Evolutionary conservation across 257 asterid species (phyloP).

Genomic region (Penstemon newberryi): DNA sequence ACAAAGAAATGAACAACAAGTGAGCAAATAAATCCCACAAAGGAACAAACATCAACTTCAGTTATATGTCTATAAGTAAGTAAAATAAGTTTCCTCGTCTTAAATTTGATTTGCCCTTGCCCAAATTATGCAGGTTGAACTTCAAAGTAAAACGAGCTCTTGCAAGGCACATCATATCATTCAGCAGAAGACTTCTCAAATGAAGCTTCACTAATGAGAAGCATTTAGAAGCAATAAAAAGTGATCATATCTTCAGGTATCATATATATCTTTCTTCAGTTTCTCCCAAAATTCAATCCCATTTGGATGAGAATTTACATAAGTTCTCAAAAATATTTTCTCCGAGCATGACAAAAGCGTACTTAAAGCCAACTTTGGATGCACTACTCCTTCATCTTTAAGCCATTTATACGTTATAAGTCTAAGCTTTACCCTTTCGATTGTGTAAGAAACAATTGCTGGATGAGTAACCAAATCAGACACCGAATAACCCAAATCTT

Average conservation of each 20-base stretch:
- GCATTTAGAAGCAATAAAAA: conserved; percentile 10
- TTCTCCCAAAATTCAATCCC: conserved; percentile 58
- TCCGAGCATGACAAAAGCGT: conserved; percentile 63
- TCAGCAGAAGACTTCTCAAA: background rate
- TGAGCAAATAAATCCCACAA: conserved; percentile 6
- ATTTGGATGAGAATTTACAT: conserved; percentile 56
- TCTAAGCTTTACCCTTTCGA: conserved; percentile 45
- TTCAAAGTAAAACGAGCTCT: background rate
- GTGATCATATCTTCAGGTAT: conserved; percentile 19
- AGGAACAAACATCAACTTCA: background rate
- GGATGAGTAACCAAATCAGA: conserved; percentile 43
- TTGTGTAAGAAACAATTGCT: conserved; percentile 39
- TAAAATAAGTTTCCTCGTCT: conserved; percentile 27
- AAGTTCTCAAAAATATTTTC: conserved; percentile 36
- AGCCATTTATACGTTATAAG: conserved; percentile 70
- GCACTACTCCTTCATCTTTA: conserved; percentile 41
- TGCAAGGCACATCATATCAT: background rate
- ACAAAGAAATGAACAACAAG: background rate
- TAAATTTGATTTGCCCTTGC: background rate
- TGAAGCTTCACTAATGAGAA: conserved; percentile 8
- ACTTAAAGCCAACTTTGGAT: conserved; percentile 56
- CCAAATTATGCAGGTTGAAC: conserved; percentile 17
- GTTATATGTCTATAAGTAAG: no score
- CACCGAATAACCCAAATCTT: conserved; percentile 43
- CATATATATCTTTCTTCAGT: conserved; percentile 44